Evolutionary conservation across 805 yeast species (phyloP), one percentile per base, ranked within the genome.

Genomic region (Maudiozyma bulderi): DNA sequence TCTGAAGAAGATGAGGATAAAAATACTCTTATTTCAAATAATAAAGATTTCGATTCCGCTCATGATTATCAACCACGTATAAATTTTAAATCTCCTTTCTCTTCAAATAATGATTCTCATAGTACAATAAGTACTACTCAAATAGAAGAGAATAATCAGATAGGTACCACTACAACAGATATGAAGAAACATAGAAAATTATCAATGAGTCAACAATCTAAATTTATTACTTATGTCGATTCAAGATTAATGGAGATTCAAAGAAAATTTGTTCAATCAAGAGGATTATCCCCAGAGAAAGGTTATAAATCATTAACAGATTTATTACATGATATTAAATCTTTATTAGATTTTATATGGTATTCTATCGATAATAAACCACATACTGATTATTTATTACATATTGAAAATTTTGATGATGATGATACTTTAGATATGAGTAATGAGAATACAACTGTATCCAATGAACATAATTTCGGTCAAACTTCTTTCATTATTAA

Each of bases 401-500:
- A 31, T 15, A 8, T 42, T 14, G 43, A 40, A 30, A 40, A 40
- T 6, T 11, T 11, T 14, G 38, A 34, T 11, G 33, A 15, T 26
- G 20, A 28, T 14, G 44, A 26, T n/a, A 29, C n/a, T 30, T 11
- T 29, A 13, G 43, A 45, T 13, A 15, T 15, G 6, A 6, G 6
- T n/a, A 14, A 14, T 15, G 28, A 37, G 14, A n/a, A 6, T 26
- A 6, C 7, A 4, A 26, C 13, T 5, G 15, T 1, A 8, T n/a
- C 47, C 1, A 31, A 32, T 39, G 26, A 26, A 6, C 30, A 20
- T 20, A 52, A 43, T n/a, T 77, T 77, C 57, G 86, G 86, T 0
- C 90, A 83, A 60, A 70, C 75, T 0, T 79, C 80, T 47, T 84
- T 82, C 55, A 63, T 84, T 14, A 67, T 86, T 28, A 73, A 74